Base-by-base conservation (phyloP, 768 basidiomycete genomes). In the Pisolithus marmoratus region DNA sequence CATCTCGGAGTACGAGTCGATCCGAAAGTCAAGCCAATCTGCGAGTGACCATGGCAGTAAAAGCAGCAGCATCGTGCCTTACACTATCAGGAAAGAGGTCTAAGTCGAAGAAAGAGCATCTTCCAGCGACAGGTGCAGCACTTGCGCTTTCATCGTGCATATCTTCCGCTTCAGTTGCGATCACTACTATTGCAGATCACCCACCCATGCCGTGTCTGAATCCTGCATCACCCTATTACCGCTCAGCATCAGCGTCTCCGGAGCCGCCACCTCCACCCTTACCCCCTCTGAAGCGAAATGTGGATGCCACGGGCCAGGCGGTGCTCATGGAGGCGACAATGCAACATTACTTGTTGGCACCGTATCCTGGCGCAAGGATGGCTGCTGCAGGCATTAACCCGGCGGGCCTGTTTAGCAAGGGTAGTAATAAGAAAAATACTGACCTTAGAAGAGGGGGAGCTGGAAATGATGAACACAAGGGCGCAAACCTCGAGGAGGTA, bases 251-350 rank as follows among this genome's bases (percentile, higher is more conserved):
- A 40, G n/a, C 27, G 22, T 40, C 8, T n/a, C 22, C 50, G 17
- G 40, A 19, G 20, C 17, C 46, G 19, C 5, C 44, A 26, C 24
- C 20, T 8, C 45, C 38, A 11, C 43, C 22, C 4, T 46, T 29
- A 5, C 37, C 17, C 34, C 43, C 50, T 22, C 50, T 34, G 2
- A 51, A 51, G 27, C 23, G 31, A 11, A 51, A 46, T 22, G n/a
- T 38, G 20, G 46, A 50, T 46, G 46, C 49, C 14, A 41, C 49
- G 17, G 48, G 49, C 8, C 45, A 54, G 34, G 53, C 46, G 5
- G 49, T 50, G 8, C 36, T 57, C 17, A 38, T 51, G 27, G 55
- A 57, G 24, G 14, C 36, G 9, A 4, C 8, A 8, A 5, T 40
- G 14, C 48, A 52, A 2, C 24, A 41, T 26, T 53, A 46, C 23